Conservation (phyloP, 2,329 filamentous ascomycete genomes). For the Ramularia endophylla region DNA sequence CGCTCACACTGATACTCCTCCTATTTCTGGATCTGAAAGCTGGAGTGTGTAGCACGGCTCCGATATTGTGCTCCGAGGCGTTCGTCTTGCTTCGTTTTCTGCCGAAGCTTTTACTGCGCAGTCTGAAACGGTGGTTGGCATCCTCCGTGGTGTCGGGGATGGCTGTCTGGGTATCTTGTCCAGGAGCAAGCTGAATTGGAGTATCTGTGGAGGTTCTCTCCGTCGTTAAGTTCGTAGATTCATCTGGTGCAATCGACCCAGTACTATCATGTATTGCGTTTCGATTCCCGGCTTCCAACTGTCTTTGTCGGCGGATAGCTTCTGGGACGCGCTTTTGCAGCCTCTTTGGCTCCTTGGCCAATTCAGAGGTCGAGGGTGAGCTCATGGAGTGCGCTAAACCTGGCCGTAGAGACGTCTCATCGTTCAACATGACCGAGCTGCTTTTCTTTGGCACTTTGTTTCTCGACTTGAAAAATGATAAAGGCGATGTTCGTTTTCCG, state of each 20-base stretch:
- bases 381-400: background rate
- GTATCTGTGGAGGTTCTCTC: too few species aligned
- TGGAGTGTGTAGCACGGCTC: conserved; percentile 4
- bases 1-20: too few species aligned
- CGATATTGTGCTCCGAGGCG: conserved; percentile 3
- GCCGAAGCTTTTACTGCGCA: conserved; percentile 20
- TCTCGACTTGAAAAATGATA: conserved; percentile 9
- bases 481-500: conserved; percentile 7
- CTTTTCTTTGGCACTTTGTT: conserved; percentile 4
- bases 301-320: conserved; percentile 19
- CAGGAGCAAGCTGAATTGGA: too few species aligned
- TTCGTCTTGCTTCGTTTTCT: conserved; percentile 15
- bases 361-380: background rate
- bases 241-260: too few species aligned
- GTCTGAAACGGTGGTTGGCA: conserved; percentile 5
- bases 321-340: conserved; percentile 28
- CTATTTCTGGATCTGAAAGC: background rate
- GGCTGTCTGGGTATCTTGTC: background rate
- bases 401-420: background rate
- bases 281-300: background rate
- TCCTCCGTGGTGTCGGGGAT: background rate
- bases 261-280: too few species aligned
- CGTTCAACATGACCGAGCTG: background rate
- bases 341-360: conserved; percentile 21
- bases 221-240: too few species aligned